Evolutionary conservation across 352 stramenopile species (phyloP), one percentile per base, ranked within the genome.

Genomic region (Blastocystis hominis): DNA sequence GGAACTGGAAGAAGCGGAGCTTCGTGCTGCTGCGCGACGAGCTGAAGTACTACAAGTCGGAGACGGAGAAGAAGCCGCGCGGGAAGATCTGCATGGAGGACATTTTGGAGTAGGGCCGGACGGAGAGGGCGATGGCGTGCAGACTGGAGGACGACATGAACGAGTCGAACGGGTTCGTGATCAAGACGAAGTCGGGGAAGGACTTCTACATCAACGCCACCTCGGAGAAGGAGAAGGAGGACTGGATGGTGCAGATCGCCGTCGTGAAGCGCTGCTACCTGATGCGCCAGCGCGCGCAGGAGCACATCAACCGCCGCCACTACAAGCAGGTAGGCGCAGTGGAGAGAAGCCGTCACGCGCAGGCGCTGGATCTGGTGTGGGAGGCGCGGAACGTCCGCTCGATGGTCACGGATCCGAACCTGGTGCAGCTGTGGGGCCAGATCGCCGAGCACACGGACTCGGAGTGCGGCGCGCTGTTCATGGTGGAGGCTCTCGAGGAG

Each of bases 21-120:
- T 89, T 89, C 66, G 72, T 88, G 61, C 68, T 89, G 20, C 75
- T 54, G 24, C 30, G 75, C 17, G 70, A 89, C 53, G 70, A 75
- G 36, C 68, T 89, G 40, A 36, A 40, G 2, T 89, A 89, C 50
- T 88, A 75, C 47, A 84, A 89, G 77, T 87, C 77, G 20, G 77
- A 87, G 66, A 87, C 77, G 38, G 77, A 87, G 61, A 87, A 87
- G 77, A 87, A 87, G 30, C 77, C 77, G 20, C 77, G 77, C 30
- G 77, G 77, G 4, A 78, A 78, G 44, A 87, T 87, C 34, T 56
- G 24, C 15, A 78, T 87, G 66, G 77, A 87, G 42, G 66, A 87
- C 44, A 87, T 87, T 7, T 30, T 78, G n/a, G 66, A 87, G 77
- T 87, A 20, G 7, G 53, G 9, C 2, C 38, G 6, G 2, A 15